phyloP scores from a whole-genome alignment of 2,329 filamentous ascomycete species.

The Coniochaeta sp. region DNA sequence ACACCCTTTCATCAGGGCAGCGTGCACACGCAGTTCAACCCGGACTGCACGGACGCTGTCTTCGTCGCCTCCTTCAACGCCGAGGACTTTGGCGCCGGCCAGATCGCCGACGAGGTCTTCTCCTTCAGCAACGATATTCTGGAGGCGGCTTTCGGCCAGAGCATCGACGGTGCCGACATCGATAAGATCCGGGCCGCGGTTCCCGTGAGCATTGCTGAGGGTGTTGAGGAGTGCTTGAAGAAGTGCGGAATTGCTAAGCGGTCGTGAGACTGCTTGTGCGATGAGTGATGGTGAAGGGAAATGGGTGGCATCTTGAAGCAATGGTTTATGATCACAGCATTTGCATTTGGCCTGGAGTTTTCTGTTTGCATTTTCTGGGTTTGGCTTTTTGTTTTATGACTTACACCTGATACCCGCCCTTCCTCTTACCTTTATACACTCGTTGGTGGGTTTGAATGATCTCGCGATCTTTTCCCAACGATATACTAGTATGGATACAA shows the following conservation, averaged over 20 bases:
- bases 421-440: not conserved
- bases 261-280: no score
- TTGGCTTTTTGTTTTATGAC: not conserved
- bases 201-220: conserved; percentile 10
- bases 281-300: not conserved
- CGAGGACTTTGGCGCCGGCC: conserved; percentile 46
- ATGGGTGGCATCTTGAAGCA: not conserved
- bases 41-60: conserved; percentile 40
- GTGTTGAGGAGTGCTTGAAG: conserved; percentile 12
- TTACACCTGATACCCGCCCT: not conserved
- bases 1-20: conserved; percentile 48
- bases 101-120: conserved; percentile 43
- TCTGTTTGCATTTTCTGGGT: not conserved
- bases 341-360: conserved; percentile 3
- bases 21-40: conserved; percentile 51
- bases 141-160: conserved; percentile 37
- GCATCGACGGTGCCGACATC: conserved; percentile 33
- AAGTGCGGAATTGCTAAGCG: conserved; percentile 3
- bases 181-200: conserved; percentile 8
- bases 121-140: conserved; percentile 37
- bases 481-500: no score
- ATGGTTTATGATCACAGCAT: not conserved
- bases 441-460: not conserved
- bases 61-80: conserved; percentile 42
- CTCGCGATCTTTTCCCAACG: not conserved